Conservation (phyloP, 176 grass and related monocot species). For the Aegilops speltoides region DNA sequence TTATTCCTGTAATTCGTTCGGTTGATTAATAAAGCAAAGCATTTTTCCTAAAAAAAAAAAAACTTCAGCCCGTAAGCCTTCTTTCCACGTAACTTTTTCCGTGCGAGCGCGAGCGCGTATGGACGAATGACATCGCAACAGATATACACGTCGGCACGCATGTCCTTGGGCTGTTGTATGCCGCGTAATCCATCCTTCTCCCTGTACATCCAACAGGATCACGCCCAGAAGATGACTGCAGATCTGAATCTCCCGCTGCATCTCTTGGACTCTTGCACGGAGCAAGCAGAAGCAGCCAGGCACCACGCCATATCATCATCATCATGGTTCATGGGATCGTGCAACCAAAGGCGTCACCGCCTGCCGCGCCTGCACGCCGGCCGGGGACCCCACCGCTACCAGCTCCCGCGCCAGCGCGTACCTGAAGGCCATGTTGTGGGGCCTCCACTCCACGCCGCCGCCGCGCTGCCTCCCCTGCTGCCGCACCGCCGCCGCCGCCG, state of each 20-base stretch:
- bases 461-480: slow-evolving; percentile 30
- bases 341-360: neutral
- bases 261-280: neutral
- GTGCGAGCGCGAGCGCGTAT: neutral
- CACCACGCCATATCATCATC: neutral
- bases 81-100: no score
- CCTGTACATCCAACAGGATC: neutral
- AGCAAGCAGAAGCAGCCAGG: neutral
- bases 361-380: neutral
- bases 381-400: slow-evolving; percentile 12
- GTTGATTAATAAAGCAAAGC: no score
- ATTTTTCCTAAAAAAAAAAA: no score
- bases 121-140: neutral
- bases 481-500: slow-evolving; percentile 27
- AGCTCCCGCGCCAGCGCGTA: slow-evolving; percentile 67
- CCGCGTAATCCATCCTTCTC: neutral
- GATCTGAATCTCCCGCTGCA: slow-evolving; percentile 14
- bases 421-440: slow-evolving; percentile 74
- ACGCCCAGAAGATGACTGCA: neutral
- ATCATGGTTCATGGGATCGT: neutral
- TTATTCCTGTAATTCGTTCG: no score
- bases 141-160: neutral
- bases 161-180: neutral
- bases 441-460: slow-evolving; percentile 63
- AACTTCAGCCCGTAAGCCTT: no score